phyloP scores from a whole-genome alignment of 2,329 filamentous ascomycete genomes.

The Exophiala aquamarina region DNA sequence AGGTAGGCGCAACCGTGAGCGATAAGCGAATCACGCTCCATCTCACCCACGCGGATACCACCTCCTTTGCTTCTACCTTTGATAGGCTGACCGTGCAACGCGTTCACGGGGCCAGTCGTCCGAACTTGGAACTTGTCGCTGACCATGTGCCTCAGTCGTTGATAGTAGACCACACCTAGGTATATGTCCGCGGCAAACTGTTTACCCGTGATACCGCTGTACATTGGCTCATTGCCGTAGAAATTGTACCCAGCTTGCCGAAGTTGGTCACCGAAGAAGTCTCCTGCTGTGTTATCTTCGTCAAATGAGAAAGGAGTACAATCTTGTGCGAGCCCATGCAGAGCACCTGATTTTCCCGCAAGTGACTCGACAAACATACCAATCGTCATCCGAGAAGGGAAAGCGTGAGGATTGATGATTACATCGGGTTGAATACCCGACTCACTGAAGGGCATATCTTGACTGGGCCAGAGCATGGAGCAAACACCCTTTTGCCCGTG shows the following conservation, averaged over 20 bases:
- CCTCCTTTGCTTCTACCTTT: conserved; percentile 95
- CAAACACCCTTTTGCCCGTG: conserved; percentile 98
- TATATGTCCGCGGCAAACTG: conserved; percentile 95
- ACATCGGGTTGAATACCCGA: conserved; percentile 94
- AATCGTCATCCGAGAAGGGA: conserved; percentile 99
- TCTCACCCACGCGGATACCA: conserved; percentile 98
- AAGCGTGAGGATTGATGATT: conserved; percentile 99
- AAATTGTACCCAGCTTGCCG: conserved; percentile 96
- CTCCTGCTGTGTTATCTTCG: conserved; percentile 85
- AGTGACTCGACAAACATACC: conserved; percentile 99
- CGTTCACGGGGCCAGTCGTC: conserved; percentile 89
- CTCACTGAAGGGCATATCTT: conserved; percentile 96
- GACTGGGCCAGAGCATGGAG: conserved; percentile 90
- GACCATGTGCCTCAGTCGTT: conserved; percentile 97
- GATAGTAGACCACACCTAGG: conserved; percentile 96
- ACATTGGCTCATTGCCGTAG: conserved; percentile 98
- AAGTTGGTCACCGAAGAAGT: conserved; percentile 95
- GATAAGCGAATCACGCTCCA: conserved; percentile 94
- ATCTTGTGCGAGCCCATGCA: conserved; percentile 95
- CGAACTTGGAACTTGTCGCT: conserved; percentile 99
- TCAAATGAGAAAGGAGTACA: conserved; percentile 93
- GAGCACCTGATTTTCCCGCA: conserved; percentile 88
- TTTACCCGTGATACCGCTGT: conserved; percentile 92
- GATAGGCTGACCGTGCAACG: conserved; percentile 91
- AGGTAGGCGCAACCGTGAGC: conserved; percentile 95